A percentile compares a stretch with the other conserved stretches of the same genome.
phyloP scores from a whole-genome alignment of 73 alveolate genomes.

The Tetrahymena borealis region DNA sequence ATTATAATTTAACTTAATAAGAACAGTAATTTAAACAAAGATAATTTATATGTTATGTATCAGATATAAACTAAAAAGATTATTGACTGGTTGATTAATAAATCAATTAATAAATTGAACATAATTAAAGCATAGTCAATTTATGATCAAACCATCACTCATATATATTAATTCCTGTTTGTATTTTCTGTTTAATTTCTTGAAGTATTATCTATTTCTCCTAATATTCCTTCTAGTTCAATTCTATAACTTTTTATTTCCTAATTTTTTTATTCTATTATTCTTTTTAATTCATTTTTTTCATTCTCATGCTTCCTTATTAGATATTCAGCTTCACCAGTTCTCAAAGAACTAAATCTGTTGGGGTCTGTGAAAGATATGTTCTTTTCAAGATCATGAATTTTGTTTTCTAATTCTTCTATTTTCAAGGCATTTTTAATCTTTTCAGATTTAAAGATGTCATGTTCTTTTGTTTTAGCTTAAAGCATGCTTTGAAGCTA shows the following conservation, averaged over 20 bases:
- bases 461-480: not conserved
- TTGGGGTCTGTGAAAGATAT: not conserved
- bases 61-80: no score
- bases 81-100: no score
- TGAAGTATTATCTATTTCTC: not conserved
- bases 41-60: no score
- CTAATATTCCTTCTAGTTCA: not conserved
- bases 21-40: no score
- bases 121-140: no score
- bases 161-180: not conserved
- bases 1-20: no score
- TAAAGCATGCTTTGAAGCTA: not conserved
- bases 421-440: not conserved
- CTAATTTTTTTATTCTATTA: not conserved
- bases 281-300: not conserved
- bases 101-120: no score
- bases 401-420: not conserved
- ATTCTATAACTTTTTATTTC: not conserved
- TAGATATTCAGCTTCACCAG: not conserved
- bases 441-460: not conserved
- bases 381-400: not conserved
- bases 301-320: not conserved
- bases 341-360: not conserved
- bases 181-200: not conserved
- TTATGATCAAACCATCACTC: no score